Conservation (phyloP, 2,329 filamentous ascomycete genomes). For the Ophiostoma himal-ulmi region DNA sequence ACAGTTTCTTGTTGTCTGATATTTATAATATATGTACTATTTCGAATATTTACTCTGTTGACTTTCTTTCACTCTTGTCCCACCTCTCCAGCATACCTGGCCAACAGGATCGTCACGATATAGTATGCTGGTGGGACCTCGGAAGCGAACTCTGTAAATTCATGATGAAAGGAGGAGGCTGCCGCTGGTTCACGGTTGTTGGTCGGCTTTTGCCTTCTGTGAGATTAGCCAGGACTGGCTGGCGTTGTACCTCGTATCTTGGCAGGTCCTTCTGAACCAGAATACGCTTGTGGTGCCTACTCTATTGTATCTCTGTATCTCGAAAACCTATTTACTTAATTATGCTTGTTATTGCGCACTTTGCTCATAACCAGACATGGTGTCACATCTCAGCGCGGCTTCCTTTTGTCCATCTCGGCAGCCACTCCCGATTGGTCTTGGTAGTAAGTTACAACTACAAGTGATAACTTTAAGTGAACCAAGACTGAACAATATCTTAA, state of each 20-base stretch:
- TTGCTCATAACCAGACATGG: background rate
- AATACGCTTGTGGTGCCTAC: background rate
- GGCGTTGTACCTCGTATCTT: background rate
- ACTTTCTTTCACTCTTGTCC: background rate
- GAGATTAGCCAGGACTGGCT: background rate
- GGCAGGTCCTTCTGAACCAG: background rate
- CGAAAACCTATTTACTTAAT: background rate
- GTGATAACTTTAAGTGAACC: background rate
- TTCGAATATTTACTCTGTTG: background rate
- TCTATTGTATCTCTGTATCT: background rate
- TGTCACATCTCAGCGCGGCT: background rate
- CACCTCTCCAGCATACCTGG: too few species aligned
- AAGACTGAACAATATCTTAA: background rate
- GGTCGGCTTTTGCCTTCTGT: background rate
- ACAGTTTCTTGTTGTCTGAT: background rate
- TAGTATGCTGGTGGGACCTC: background rate
- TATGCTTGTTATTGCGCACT: background rate
- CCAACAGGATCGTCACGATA: background rate
- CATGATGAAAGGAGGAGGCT: constrained; percentile 1
- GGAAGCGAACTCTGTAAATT: background rate
- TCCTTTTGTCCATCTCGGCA: constrained; percentile 3
- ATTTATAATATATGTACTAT: background rate
- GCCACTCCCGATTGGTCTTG: background rate
- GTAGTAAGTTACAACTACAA: background rate
- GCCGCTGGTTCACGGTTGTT: background rate